phyloP scores from a whole-genome alignment of 306 rosid genomes.

The Ormosia semicastrata region DNA sequence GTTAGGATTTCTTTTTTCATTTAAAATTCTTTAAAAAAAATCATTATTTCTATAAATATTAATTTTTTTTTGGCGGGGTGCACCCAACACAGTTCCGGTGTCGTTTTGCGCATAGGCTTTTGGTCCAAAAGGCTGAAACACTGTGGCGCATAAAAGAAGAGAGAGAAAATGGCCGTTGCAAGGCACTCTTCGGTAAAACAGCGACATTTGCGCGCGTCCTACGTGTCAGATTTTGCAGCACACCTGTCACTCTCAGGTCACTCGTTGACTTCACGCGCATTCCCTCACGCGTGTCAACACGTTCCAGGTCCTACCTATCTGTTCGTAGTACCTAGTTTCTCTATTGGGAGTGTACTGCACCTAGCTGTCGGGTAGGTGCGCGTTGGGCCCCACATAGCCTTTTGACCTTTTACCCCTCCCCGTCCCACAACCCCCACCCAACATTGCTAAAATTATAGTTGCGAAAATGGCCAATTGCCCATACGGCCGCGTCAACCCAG shows the following conservation, averaged over 20 bases:
- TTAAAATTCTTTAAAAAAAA: not conserved
- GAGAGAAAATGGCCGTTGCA: slow-evolving; percentile 29
- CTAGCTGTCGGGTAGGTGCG: slow-evolving; percentile 28
- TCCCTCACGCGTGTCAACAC: slow-evolving; percentile 17
- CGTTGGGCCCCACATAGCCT: not conserved
- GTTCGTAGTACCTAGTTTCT: not conserved
- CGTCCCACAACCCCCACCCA: not conserved
- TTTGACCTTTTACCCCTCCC: slow-evolving; percentile 12
- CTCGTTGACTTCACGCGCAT: slow-evolving; percentile 26
- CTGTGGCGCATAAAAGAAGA: slow-evolving; percentile 14
- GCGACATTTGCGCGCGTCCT: slow-evolving; percentile 64
- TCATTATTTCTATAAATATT: not conserved
- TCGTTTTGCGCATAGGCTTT: slow-evolving; percentile 2
- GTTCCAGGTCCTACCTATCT: not conserved
- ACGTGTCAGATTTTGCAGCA: slow-evolving; percentile 56
- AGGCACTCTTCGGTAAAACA: slow-evolving; percentile 24
- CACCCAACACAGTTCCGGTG: not conserved
- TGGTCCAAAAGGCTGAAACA: not conserved
- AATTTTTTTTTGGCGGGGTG: not conserved
- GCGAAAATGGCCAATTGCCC: no score
- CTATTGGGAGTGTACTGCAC: not conserved
- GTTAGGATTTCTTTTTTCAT: not conserved
- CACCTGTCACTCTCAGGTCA: slow-evolving; percentile 41
- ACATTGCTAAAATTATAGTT: not conserved
- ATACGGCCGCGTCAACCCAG: no score